phyloP scores from a whole-genome alignment of 2,329 filamentous ascomycete genomes.

The Scortechinia acanthostroma region DNA sequence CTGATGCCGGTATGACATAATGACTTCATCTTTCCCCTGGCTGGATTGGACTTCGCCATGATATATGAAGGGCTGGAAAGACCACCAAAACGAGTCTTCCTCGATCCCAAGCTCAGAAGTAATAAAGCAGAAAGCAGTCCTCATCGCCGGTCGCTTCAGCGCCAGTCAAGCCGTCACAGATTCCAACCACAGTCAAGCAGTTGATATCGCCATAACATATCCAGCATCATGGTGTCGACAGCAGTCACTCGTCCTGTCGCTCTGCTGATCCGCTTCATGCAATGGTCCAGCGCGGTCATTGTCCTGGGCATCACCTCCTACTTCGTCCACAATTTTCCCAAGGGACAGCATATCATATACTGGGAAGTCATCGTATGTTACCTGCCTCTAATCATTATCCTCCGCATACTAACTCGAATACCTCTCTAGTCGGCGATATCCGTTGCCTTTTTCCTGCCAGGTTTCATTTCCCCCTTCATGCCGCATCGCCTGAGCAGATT shows the following conservation, averaged over 20 bases:
- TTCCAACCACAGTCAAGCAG: too few species aligned
- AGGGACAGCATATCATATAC: slow-evolving; percentile 23
- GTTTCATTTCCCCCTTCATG: slow-evolving; percentile 28
- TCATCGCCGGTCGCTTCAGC: too few species aligned
- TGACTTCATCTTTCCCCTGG: too few species aligned
- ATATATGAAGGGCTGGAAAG: too few species aligned
- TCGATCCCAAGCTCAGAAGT: too few species aligned
- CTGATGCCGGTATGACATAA: too few species aligned
- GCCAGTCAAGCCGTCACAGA: too few species aligned
- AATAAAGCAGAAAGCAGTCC: too few species aligned
- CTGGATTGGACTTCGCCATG: too few species aligned
- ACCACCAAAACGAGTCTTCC: too few species aligned
- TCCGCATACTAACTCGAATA: background rate
- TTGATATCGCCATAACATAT: too few species aligned
- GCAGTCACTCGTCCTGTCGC: slow-evolving; percentile 17
- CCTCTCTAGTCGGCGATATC: slow-evolving; percentile 20
- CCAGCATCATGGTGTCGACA: too few species aligned
- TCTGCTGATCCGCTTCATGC: slow-evolving; percentile 16
- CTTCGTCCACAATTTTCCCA: slow-evolving; percentile 22
- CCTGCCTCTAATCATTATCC: background rate
- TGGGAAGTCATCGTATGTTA: slow-evolving; percentile 27
- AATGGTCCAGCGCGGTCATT: slow-evolving; percentile 27
- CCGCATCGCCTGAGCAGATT: slow-evolving; percentile 21
- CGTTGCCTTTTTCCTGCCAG: slow-evolving; percentile 29
- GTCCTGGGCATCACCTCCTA: slow-evolving; percentile 28